These are phyloP conservation scores for Amanita molliuscula DNA, from an alignment of 768 basidiomycete genomes.

Conservation along the genomic window DNA sequence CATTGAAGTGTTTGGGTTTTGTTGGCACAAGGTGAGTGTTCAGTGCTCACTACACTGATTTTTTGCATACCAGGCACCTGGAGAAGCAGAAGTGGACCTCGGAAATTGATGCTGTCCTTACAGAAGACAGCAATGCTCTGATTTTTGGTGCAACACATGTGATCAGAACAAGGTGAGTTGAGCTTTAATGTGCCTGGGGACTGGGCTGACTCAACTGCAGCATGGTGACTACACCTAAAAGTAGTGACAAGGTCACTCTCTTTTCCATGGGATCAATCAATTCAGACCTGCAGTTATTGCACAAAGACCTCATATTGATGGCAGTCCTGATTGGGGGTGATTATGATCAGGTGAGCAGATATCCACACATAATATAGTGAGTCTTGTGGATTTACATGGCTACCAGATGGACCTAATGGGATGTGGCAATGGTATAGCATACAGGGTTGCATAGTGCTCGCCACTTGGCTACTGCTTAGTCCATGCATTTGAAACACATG, in stretches of 20 bases:
- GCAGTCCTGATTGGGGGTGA: slow-evolving; percentile 3
- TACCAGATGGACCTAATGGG: not conserved
- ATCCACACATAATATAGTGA: no score
- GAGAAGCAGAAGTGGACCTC: slow-evolving; percentile 12
- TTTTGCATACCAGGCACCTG: slow-evolving; percentile 9
- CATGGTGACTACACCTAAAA: not conserved
- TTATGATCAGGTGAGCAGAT: not conserved
- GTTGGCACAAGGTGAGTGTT: slow-evolving; percentile 16
- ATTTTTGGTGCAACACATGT: slow-evolving; percentile 12
- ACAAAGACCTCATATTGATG: not conserved
- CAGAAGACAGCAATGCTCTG: slow-evolving; percentile 12
- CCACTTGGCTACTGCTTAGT: not conserved
- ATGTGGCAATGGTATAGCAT: not conserved
- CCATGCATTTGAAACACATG: not conserved
- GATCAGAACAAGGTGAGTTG: not conserved
- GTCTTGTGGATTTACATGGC: not conserved
- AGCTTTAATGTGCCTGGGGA: not conserved
- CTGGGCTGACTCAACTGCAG: not conserved
- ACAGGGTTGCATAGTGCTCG: not conserved
- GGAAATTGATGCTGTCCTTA: slow-evolving; percentile 7
- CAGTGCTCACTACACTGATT: not conserved
- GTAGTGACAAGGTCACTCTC: not conserved
- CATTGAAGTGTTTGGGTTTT: slow-evolving; percentile 31
- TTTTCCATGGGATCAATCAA: not conserved
- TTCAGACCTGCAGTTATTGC: not conserved